phyloP scores from a whole-genome alignment of 2,329 filamentous ascomycete genomes.

The Sclerotinia borealis region DNA sequence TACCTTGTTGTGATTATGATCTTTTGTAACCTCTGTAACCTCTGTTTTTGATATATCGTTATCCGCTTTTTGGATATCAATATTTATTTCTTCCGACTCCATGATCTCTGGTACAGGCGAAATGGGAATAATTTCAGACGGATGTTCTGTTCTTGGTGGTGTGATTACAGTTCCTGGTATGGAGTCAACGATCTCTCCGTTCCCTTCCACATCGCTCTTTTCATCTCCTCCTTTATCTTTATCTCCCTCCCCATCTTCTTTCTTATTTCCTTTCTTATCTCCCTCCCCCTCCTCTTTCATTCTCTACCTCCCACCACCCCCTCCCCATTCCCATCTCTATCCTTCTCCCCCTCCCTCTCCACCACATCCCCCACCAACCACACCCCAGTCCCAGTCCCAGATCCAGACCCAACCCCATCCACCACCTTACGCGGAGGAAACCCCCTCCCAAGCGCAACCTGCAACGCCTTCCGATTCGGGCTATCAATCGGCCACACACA shows the following conservation, averaged over 20 bases:
- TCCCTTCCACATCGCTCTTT: not conserved
- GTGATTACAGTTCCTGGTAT: too few relatives aligned
- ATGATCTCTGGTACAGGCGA: too few relatives aligned
- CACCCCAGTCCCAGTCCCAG: not conserved
- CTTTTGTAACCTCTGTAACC: too few relatives aligned
- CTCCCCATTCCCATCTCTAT: not conserved
- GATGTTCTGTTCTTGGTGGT: too few relatives aligned
- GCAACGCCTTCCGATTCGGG: not conserved
- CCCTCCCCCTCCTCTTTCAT: accelerated
- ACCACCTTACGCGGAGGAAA: not conserved
- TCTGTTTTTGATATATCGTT: too few relatives aligned
- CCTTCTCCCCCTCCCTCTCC: not conserved
- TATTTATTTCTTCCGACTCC: too few relatives aligned
- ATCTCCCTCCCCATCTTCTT: not conserved
- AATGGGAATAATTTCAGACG: too few relatives aligned
- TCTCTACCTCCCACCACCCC: too few relatives aligned
- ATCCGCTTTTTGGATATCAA: too few relatives aligned
- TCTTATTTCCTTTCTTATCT: not conserved
- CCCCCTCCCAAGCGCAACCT: not conserved
- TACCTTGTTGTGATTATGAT: too few relatives aligned
- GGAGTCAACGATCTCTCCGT: too few relatives aligned
- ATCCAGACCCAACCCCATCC: not conserved
- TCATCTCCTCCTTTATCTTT: not conserved
- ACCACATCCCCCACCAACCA: not conserved
- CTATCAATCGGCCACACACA: not conserved